Conservation (phyloP, 2,329 filamentous ascomycete genomes). For the Alternaria consortialis region DNA sequence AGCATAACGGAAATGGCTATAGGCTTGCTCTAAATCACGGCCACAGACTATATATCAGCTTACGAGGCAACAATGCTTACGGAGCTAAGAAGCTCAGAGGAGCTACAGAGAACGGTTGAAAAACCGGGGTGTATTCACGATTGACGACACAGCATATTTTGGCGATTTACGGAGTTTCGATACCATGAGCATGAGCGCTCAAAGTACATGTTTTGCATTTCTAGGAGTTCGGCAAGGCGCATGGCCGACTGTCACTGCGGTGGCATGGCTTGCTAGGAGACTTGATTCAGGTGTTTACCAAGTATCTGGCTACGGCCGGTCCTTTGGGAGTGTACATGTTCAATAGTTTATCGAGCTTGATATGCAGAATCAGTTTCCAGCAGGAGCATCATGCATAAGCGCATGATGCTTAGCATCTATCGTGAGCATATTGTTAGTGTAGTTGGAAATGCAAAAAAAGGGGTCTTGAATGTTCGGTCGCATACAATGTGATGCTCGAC, state of each 20-base stretch:
- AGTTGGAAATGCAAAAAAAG: neutral
- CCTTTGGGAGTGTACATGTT: neutral
- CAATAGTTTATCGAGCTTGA: neutral
- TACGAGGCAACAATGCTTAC: neutral
- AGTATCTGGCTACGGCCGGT: neutral
- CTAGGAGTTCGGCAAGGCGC: conserved; percentile 24
- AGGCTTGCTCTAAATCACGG: conserved; percentile 4
- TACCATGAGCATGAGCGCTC: conserved; percentile 27
- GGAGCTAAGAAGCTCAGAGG: neutral
- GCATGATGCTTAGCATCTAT: neutral
- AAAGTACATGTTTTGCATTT: conserved; percentile 20
- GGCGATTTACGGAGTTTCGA: conserved; percentile 31
- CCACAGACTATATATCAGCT: neutral
- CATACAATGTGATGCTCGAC: neutral
- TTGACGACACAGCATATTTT: conserved; percentile 23
- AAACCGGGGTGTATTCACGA: conserved; percentile 25
- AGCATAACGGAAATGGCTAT: neutral
- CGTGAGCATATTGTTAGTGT: neutral
- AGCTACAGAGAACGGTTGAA: neutral
- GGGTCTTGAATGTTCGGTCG: neutral
- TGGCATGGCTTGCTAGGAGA: conserved; percentile 1
- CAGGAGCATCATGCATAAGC: neutral
- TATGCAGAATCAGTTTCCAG: neutral
- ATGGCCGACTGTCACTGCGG: conserved; percentile 4
- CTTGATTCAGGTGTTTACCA: neutral